A percentile compares a stretch with the other conserved stretches of the same genome.
phyloP scores from a whole-genome alignment of 352 stramenopile genomes.

The Phytopythium oedochilum region DNA sequence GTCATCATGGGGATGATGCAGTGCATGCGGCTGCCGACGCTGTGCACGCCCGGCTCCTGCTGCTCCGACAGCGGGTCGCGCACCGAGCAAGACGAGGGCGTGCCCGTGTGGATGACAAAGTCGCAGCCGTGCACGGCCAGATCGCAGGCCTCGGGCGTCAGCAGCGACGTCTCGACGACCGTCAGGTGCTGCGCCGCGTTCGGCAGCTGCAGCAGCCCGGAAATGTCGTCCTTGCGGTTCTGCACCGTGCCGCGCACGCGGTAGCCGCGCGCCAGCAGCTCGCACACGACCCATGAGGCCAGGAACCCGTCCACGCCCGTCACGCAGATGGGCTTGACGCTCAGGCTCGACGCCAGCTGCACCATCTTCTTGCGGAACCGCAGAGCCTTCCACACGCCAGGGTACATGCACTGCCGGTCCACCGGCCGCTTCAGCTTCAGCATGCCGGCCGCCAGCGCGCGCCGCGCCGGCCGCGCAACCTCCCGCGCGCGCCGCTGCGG shows the following conservation, averaged over 20 bases:
- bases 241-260: slow-evolving; percentile 83
- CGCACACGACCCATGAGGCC: slow-evolving; percentile 81
- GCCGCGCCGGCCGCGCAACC: slow-evolving; percentile 19
- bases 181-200: slow-evolving; percentile 78
- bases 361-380: slow-evolving; percentile 83
- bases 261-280: slow-evolving; percentile 74
- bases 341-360: slow-evolving; percentile 62
- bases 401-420: slow-evolving; percentile 67
- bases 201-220: slow-evolving; percentile 61
- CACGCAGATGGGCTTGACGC: slow-evolving; percentile 81
- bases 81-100: slow-evolving; percentile 82
- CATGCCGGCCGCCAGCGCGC: slow-evolving; percentile 6
- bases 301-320: slow-evolving; percentile 85
- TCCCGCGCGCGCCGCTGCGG: slow-evolving; percentile 21
- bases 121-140: slow-evolving; percentile 85
- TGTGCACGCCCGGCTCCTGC: slow-evolving; percentile 81
- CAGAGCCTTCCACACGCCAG: slow-evolving; percentile 73
- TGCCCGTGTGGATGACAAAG: slow-evolving; percentile 89
- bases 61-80: slow-evolving; percentile 82
- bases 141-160: slow-evolving; percentile 85
- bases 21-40: slow-evolving; percentile 87
- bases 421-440: slow-evolving; percentile 23
- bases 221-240: slow-evolving; percentile 84
- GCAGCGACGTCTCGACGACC: slow-evolving; percentile 82
- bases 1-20: slow-evolving; percentile 92